Percentiles rank a stretch among this genome's conserved stretches.
phyloP scores from a whole-genome alignment of 257 asterid genomes.

The Salvia miltiorrhiza region DNA sequence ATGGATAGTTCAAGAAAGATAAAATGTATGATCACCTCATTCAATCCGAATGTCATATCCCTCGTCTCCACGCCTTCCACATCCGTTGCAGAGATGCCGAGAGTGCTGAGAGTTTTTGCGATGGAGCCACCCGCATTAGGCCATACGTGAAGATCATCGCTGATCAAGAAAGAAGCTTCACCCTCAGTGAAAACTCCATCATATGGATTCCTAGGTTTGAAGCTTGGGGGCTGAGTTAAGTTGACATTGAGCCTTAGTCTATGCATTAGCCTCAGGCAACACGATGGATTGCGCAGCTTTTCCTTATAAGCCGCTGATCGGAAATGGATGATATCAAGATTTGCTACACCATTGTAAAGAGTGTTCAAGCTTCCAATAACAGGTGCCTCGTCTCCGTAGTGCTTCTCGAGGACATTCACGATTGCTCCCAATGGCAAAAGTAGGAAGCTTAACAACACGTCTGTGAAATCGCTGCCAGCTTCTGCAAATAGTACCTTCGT shows the following conservation, averaged over 20 bases:
- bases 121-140: conserved; percentile 4
- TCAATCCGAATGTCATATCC: neutral
- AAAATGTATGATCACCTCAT: neutral
- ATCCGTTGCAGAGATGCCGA: neutral
- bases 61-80: neutral
- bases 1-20: neutral
- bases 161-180: neutral
- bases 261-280: no score
- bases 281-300: conserved; percentile 22
- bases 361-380: conserved; percentile 22
- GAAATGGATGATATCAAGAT: conserved; percentile 13
- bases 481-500: conserved; percentile 26
- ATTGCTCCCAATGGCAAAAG: conserved; percentile 28
- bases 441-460: conserved; percentile 21
- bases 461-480: conserved; percentile 20
- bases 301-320: neutral
- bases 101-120: neutral
- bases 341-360: neutral
- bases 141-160: conserved; percentile 13
- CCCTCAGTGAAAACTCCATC: conserved; percentile 11
- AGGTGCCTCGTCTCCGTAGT: neutral
- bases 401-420: conserved; percentile 3
- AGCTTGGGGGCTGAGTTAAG: neutral
- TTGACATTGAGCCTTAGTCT: neutral
- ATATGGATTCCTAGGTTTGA: neutral